A percentile compares a stretch with the other conserved stretches of the same genome.
Evolutionary conservation across 805 yeast genomes (phyloP).

Genomic region (Deakozyma indianensis): DNA sequence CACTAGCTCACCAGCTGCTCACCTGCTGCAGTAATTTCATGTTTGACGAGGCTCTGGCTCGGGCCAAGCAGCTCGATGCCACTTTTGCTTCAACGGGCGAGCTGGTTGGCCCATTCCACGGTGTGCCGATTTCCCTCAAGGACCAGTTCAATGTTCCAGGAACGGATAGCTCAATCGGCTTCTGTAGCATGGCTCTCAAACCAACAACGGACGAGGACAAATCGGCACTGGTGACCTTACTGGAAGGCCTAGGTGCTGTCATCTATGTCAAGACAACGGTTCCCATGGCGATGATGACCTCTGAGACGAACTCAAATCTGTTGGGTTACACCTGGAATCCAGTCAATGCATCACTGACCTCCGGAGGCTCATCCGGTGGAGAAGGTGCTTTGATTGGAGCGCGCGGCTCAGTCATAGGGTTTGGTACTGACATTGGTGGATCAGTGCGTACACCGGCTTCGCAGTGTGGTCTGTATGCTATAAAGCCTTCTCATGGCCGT

Average conservation of each 20-base stretch:
- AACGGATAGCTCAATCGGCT: constrained; percentile 32
- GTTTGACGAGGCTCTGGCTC: constrained; percentile 41
- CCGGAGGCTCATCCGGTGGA: constrained; percentile 44
- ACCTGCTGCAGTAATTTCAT: constrained; percentile 27
- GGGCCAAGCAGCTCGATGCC: constrained; percentile 41
- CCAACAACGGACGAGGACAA: constrained; percentile 31
- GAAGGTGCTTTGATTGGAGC: constrained; percentile 34
- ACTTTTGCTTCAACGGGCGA: constrained; percentile 31
- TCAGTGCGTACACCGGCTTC: constrained; percentile 36
- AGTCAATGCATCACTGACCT: constrained; percentile 25
- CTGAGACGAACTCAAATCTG: constrained; percentile 31
- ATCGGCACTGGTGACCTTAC: constrained; percentile 32
- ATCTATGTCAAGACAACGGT: constrained; percentile 46
- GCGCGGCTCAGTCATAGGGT: constrained; percentile 32
- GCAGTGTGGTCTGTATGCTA: constrained; percentile 26
- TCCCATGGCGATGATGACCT: constrained; percentile 43
- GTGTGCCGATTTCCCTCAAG: constrained; percentile 46
- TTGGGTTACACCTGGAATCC: constrained; percentile 36
- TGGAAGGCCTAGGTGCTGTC: constrained; percentile 40
- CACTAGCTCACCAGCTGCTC: constrained; percentile 42
- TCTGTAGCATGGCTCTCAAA: constrained; percentile 7
- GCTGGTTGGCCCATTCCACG: constrained; percentile 37
- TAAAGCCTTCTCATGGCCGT: constrained; percentile 25
- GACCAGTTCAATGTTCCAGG: constrained; percentile 47
- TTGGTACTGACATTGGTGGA: constrained; percentile 42